Evolutionary conservation across 2,329 filamentous ascomycete genomes (phyloP).

Genomic region (Myriangium duriaei): DNA sequence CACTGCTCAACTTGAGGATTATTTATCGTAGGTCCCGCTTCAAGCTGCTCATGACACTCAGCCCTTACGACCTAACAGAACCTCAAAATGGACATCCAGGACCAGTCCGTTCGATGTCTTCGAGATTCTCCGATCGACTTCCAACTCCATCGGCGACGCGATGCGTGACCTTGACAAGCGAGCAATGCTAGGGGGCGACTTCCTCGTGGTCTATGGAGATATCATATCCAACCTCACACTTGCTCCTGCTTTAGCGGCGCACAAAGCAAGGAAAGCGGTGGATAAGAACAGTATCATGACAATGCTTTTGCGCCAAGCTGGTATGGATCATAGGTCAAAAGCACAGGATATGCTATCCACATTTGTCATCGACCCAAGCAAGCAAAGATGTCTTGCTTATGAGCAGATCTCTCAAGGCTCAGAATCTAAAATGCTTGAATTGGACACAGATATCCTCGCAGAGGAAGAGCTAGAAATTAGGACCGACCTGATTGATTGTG

Average conservation of each 20-base stretch:
- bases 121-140: constrained; percentile 77
- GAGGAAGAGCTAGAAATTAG: constrained; percentile 70
- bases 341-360: constrained; percentile 57
- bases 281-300: constrained; percentile 98
- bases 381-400: constrained; percentile 79
- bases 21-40: constrained; percentile 49
- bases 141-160: constrained; percentile 80
- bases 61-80: constrained; percentile 24
- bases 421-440: constrained; percentile 48
- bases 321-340: constrained; percentile 63
- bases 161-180: constrained; percentile 87
- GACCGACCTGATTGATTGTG: constrained; percentile 80
- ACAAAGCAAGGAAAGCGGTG: constrained; percentile 65
- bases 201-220: constrained; percentile 85
- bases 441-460: constrained; percentile 70
- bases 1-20: constrained; percentile 73
- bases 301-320: constrained; percentile 72
- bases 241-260: constrained; percentile 63
- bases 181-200: constrained; percentile 76
- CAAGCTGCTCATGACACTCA: not conserved
- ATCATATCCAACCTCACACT: constrained; percentile 80
- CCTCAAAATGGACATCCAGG: constrained; percentile 59
- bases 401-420: constrained; percentile 69
- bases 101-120: constrained; percentile 72
- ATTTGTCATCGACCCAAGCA: constrained; percentile 73